Evolutionary conservation across 352 stramenopile genomes (phyloP), one percentile per base, ranked within the genome.

Genomic region (Phytophthora aleatoria): DNA sequence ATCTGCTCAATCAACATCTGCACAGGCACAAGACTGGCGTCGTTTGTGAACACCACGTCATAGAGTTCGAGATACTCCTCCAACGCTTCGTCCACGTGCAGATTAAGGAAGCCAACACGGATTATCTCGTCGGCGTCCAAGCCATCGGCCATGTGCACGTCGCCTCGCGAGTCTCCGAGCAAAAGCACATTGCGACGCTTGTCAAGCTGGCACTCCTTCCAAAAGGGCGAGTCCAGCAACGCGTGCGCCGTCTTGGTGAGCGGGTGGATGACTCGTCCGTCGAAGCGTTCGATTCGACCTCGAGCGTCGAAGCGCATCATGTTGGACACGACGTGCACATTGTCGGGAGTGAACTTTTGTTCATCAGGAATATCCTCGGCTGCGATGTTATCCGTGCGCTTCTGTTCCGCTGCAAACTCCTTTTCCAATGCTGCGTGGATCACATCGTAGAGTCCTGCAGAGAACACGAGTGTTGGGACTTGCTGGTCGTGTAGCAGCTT

Each of bases 191-290:
- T 92, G 57, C 56, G 71, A 2, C 84, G 79, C 50, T 79, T 63
- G 39, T 91, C 74, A 15, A 74, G 56, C 45, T 83, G 57, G 31
- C 78, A 89, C 38, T 79, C 66, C 3, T 74, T 41, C 70, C 77
- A 85, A 51, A 91, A 91, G 7, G 72, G 66, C 12, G 79, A 89
- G 45, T 85, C 74, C 9, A 79, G 57, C 45, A 91, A 16, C 30
- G 89, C 80, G 20, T 70, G 74, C 10, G 81, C 77, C 44, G 88
- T 92, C 69, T 92, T 92, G 77, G 89, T 92, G 33, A 89, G 71
- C 42, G 77, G 85, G 55, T 92, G 81, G 59, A 92, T 92, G 12
- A 86, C 31, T 51, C 67, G 69, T 36, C 81, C 84, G 13, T 89
- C 54, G 59, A 92, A 90, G 39, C 69, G 74, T 44, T 77, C 57